phyloP scores from a whole-genome alignment of 2,329 filamentous ascomycete species.

The Pseudophaeomoniella oleicola region DNA sequence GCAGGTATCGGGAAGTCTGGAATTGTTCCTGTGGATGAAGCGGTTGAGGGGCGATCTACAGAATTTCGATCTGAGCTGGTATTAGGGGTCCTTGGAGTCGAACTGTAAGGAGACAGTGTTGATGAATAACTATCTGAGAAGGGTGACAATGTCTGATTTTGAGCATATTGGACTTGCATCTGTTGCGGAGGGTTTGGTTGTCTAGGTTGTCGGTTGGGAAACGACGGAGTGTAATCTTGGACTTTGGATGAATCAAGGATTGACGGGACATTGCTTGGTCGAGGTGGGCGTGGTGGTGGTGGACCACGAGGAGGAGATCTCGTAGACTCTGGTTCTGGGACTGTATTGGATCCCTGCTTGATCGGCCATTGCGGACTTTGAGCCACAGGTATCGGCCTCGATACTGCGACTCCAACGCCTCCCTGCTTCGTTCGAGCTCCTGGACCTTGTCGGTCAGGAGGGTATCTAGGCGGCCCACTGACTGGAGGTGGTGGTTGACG shows the following conservation, averaged over 20 bases:
- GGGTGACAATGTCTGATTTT: conserved; percentile 9
- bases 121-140: conserved; percentile 5
- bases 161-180: conserved; percentile 16
- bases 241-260: conserved; percentile 21
- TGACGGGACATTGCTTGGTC: conserved; percentile 22
- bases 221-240: conserved; percentile 14
- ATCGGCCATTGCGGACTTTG: conserved; percentile 30
- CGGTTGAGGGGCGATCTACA: conserved; percentile 12
- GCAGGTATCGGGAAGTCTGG: conserved; percentile 15
- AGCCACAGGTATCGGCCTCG: conserved; percentile 14
- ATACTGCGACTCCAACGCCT: conserved; percentile 4
- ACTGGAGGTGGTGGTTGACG: background rate
- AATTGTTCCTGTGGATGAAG: conserved; percentile 13
- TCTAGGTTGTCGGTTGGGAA: conserved; percentile 7
- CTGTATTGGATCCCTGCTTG: conserved; percentile 17
- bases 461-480: background rate
- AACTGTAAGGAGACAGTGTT: conserved; percentile 10
- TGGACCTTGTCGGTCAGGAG: conserved; percentile 6
- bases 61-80: conserved; percentile 13
- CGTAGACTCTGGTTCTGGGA: conserved; percentile 12
- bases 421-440: conserved; percentile 8
- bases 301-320: conserved; percentile 20
- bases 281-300: conserved; percentile 25
- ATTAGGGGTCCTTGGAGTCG: conserved; percentile 14
- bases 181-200: conserved; percentile 5